These are phyloP conservation scores for Pseudogymnoascus sp. DNA, from an alignment of 2,329 filamentous ascomycete genomes.

Conservation along the genomic window DNA sequence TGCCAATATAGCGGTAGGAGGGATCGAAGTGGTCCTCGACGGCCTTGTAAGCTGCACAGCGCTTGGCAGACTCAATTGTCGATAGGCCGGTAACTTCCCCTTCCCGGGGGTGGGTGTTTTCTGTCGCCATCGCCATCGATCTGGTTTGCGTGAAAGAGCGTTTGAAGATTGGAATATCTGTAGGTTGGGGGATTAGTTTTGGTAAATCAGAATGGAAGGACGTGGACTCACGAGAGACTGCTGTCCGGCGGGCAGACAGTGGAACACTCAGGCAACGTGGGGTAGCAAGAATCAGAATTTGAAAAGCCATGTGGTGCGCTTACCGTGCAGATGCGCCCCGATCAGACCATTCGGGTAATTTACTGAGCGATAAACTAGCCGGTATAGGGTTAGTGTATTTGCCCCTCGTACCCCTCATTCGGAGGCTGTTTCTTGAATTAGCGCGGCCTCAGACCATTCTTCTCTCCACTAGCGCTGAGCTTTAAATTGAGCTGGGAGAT, in stretches of 20 bases:
- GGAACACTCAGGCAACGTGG: conserved; percentile 1
- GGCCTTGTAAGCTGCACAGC: conserved; percentile 63
- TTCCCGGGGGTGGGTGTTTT: neutral
- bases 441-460: neutral
- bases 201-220: neutral
- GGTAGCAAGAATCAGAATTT: conserved; percentile 6
- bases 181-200: neutral
- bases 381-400: neutral
- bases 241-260: neutral
- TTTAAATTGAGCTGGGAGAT: neutral
- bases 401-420: neutral
- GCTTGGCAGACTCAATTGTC: conserved; percentile 64
- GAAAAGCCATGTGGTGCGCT: neutral
- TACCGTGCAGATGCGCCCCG: neutral
- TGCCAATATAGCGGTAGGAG: conserved; percentile 59
- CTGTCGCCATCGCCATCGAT: neutral
- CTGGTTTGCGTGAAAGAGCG: neutral
- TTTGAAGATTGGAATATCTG: neutral
- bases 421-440: neutral
- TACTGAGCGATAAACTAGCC: neutral
- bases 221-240: neutral
- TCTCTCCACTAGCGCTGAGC: neutral
- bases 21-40: conserved; percentile 63
- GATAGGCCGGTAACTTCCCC: conserved; percentile 13
- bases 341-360: neutral